Evolutionary conservation across 306 rosid species (phyloP), one percentile per base, ranked within the genome.

Genomic region (Medicago lupulina): DNA sequence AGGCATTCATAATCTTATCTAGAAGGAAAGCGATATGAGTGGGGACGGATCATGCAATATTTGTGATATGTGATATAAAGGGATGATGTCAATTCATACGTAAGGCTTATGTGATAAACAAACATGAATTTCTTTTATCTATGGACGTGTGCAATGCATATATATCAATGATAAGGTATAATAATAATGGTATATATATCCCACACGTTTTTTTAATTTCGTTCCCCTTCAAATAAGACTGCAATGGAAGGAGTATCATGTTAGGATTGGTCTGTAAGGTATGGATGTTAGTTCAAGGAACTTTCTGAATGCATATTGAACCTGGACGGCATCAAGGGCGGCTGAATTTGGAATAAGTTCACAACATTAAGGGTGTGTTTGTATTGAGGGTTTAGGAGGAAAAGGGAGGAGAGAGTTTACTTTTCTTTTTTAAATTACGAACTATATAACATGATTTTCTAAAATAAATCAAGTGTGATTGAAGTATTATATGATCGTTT

Each of bases 81-180:
- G 1, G 7, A 61, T 61, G 67, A 61, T 61, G 67, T 61, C 67
- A 61, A 61, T 61, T 61, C 67, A 61, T 15, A 61, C 67, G 67
- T 61, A 61, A 61, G 67, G 43, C 67, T 61, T 61, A 61, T 61
- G 67, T 19, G 18, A 61, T 60, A 60, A 53, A 53, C 60, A 18
- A 6, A 34, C 38, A 34, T 34, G 38, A 34, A 0, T 34, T 34
- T 34, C 7, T 34, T 34, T 34, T 3, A 28, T 25, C 28, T 25
- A 25, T 25, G 36, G 36, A 31, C 36, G 36, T 31, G 36, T 31
- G 36, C 36, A 31, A 31, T 31, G 36, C 36, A 3, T n/a, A n/a
- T n/a, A n/a, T n/a, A n/a, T n/a, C n/a, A n/a, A n/a, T n/a, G n/a
- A n/a, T n/a, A n/a, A n/a, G n/a, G n/a, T n/a, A n/a, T n/a, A n/a